Evolutionary conservation across 148 eudicot genomes (phyloP).

Genomic region (Spergularia marina): DNA sequence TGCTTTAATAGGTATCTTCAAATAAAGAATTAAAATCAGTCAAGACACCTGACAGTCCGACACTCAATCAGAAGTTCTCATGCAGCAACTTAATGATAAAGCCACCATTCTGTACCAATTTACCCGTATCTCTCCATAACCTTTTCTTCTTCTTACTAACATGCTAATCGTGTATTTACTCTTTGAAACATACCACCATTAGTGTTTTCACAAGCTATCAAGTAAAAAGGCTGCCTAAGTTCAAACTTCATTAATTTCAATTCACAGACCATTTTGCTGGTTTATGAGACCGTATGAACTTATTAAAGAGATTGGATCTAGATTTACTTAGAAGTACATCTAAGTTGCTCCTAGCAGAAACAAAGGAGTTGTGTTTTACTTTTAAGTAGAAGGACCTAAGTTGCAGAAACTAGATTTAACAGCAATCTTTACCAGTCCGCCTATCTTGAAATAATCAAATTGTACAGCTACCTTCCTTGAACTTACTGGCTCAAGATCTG

Average conservation of each 20-base stretch:
- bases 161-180: too few species aligned
- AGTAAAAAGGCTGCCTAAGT: too few species aligned
- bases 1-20: constrained; percentile 91
- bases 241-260: too few species aligned
- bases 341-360: neutral
- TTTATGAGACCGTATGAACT: neutral
- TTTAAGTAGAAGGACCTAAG: neutral
- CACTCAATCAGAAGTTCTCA: neutral
- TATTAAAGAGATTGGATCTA: neutral
- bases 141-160: too few species aligned
- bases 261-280: neutral
- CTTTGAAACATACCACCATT: too few species aligned
- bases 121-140: neutral
- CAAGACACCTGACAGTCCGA: neutral
- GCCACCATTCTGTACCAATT: neutral
- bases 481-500: constrained; percentile 78
- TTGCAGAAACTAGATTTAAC: neutral
- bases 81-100: neutral
- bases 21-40: neutral
- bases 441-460: constrained; percentile 83
- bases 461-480: constrained; percentile 89
- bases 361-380: neutral
- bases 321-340: neutral
- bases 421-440: constrained; percentile 61
- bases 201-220: too few species aligned